Percentiles rank a stretch among this genome's conserved stretches.
These are phyloP conservation scores for Ogataea wickerhamii DNA, from an alignment of 805 yeast genomes.

Conservation along the genomic window DNA sequence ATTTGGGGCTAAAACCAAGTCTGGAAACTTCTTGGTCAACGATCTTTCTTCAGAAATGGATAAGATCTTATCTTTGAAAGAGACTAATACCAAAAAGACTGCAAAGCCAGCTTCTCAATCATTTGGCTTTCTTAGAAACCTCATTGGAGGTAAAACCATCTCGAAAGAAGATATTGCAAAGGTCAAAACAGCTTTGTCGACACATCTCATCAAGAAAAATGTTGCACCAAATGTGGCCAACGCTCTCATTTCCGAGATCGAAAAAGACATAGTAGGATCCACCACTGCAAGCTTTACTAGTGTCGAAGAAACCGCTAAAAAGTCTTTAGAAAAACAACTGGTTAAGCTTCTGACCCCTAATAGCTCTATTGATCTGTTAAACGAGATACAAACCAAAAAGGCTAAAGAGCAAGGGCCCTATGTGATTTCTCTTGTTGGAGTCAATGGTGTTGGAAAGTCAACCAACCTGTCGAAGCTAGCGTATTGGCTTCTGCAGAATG, in stretches of 20 bases:
- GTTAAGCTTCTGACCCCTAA: slow-evolving; percentile 86
- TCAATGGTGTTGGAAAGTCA: slow-evolving; percentile 96
- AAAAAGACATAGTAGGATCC: slow-evolving; percentile 64
- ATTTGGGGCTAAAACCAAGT: slow-evolving; percentile 41
- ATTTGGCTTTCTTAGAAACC: slow-evolving; percentile 55
- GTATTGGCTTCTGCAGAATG: slow-evolving; percentile 90
- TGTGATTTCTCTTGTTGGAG: slow-evolving; percentile 97
- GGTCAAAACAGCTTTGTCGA: slow-evolving; percentile 61
- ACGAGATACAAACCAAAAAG: slow-evolving; percentile 61
- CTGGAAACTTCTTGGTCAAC: slow-evolving; percentile 63
- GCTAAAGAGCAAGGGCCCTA: slow-evolving; percentile 55
- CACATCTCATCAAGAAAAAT: slow-evolving; percentile 78
- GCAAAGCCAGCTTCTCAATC: slow-evolving; percentile 33
- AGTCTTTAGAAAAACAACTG: slow-evolving; percentile 57
- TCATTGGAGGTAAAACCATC: slow-evolving; percentile 68
- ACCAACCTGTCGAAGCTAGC: slow-evolving; percentile 93
- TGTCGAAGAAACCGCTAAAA: slow-evolving; percentile 64
- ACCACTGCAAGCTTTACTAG: slow-evolving; percentile 73
- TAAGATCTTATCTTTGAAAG: slow-evolving; percentile 31
- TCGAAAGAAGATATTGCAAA: slow-evolving; percentile 61
- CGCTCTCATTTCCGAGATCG: slow-evolving; percentile 65
- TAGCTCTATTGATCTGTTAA: slow-evolving; percentile 80
- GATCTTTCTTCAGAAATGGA: slow-evolving; percentile 56
- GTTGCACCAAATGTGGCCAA: slow-evolving; percentile 89
- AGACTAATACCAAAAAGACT: slow-evolving; percentile 21